Conservation (phyloP, 1,284 basidiomycete species). For the Athelia sp. region DNA sequence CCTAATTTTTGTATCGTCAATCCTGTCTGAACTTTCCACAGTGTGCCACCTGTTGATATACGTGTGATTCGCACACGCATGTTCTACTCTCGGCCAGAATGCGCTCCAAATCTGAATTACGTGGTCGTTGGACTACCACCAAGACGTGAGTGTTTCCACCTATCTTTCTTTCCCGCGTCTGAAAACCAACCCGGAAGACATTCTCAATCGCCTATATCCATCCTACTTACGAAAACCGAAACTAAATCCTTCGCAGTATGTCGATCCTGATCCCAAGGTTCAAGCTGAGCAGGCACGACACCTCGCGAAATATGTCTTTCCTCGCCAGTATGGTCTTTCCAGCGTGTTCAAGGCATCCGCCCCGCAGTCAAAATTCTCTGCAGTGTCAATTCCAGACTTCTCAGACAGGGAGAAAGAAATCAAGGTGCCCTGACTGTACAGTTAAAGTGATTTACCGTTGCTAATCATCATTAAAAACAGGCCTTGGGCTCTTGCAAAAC, state of each 20-base stretch:
- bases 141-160: slow-evolving; percentile 41
- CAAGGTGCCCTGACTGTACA: too few species aligned
- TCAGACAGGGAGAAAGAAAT: slow-evolving; percentile 69
- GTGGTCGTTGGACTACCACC: slow-evolving; percentile 64
- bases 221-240: slow-evolving; percentile 29
- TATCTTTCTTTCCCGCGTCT: not conserved
- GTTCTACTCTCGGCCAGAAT: slow-evolving; percentile 64
- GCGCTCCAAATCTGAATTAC: slow-evolving; percentile 36
- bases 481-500: slow-evolving; percentile 53
- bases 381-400: slow-evolving; percentile 43
- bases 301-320: slow-evolving; percentile 80
- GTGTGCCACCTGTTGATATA: slow-evolving; percentile 49
- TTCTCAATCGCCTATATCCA: slow-evolving; percentile 51
- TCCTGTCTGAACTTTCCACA: slow-evolving; percentile 13
- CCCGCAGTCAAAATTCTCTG: slow-evolving; percentile 19
- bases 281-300: slow-evolving; percentile 52
- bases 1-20: not conserved
- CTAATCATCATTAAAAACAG: slow-evolving; percentile 22
- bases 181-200: slow-evolving; percentile 35
- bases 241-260: slow-evolving; percentile 18
- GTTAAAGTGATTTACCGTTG: too few species aligned
- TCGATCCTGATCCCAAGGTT: slow-evolving; percentile 36
- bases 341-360: slow-evolving; percentile 42
- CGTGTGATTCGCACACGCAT: slow-evolving; percentile 50
- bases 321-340: slow-evolving; percentile 66